A percentile compares a stretch with the other conserved stretches of the same genome.
Evolutionary conservation across 2,329 filamentous ascomycete species (phyloP).

Genomic region (Phialemonium atrogriseum): DNA sequence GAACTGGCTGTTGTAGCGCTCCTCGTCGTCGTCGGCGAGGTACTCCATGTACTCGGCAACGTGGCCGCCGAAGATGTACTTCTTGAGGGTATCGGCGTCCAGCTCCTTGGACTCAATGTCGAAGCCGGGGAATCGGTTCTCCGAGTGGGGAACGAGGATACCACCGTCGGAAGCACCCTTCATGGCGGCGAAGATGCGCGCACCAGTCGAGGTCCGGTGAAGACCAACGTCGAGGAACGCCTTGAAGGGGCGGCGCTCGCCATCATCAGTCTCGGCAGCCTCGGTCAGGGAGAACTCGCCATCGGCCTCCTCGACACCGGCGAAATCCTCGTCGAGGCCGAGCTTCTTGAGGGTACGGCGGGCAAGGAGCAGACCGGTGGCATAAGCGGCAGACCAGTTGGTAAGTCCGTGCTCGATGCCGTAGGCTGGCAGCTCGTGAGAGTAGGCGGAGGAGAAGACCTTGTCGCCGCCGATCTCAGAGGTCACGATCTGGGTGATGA

Average conservation of each 20-base stretch:
- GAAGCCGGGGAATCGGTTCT: conserved; percentile 99
- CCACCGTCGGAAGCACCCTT: conserved; percentile 99
- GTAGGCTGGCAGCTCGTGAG: conserved; percentile 96
- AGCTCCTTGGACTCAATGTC: conserved; percentile 98
- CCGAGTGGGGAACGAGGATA: conserved; percentile 93
- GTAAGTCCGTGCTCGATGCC: conserved; percentile 97
- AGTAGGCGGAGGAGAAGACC: conserved; percentile 86
- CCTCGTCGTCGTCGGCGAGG: conserved; percentile 98
- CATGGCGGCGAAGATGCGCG: conserved; percentile 98
- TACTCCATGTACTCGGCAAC: conserved; percentile 99
- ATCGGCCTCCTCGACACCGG: conserved; percentile 92
- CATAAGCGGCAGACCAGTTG: conserved; percentile 98
- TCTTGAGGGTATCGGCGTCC: conserved; percentile 91
- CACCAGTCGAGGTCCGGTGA: conserved; percentile 92
- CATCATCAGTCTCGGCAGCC: conserved; percentile 82
- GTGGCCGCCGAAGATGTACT: conserved; percentile 98
- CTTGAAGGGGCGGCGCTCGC: conserved; percentile 98
- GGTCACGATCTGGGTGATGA: conserved; percentile 94
- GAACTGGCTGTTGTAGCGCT: conserved; percentile 99
- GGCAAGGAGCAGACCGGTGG: conserved; percentile 92
- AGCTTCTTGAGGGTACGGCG: conserved; percentile 97
- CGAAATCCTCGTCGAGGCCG: conserved; percentile 84
- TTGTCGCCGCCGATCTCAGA: conserved; percentile 98
- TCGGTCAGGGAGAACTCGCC: conserved; percentile 96
- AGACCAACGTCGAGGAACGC: conserved; percentile 97